Conservation (phyloP, 2,329 filamentous ascomycete species). For the Penicillium sp. region DNA sequence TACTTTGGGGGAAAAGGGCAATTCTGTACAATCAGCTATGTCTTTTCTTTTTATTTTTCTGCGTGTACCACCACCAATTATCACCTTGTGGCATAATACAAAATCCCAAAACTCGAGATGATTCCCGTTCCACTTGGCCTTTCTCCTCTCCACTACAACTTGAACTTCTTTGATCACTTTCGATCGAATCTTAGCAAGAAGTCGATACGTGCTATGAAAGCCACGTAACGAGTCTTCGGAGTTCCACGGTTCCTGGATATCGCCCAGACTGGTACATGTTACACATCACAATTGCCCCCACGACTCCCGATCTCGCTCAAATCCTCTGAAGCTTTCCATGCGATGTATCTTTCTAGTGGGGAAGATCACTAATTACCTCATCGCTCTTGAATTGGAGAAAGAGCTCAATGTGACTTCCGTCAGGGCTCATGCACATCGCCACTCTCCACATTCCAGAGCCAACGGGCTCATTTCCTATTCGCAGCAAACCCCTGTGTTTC, state of each 20-base stretch:
- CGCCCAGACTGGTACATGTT: conserved; percentile 12
- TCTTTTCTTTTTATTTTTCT: conserved; percentile 19
- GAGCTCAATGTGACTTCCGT: background rate
- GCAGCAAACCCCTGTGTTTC: conserved; percentile 5
- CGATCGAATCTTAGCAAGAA: no score
- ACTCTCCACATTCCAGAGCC: conserved; percentile 13
- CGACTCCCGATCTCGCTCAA: background rate
- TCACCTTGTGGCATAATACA: conserved; percentile 18
- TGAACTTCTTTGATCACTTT: background rate
- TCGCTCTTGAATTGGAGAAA: background rate
- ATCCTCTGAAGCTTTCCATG: conserved; percentile 17
- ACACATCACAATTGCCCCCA: conserved; percentile 21
- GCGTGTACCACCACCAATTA: conserved; percentile 20
- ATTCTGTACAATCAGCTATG: conserved; percentile 23
- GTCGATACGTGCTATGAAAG: background rate
- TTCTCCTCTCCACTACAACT: background rate
- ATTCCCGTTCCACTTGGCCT: background rate
- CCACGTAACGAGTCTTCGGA: background rate
- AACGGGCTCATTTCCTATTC: conserved; percentile 9
- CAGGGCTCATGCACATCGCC: background rate
- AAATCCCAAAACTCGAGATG: conserved; percentile 10
- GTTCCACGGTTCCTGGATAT: conserved; percentile 12
- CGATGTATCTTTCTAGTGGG: conserved; percentile 19
- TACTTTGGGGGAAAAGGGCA: conserved; percentile 11
- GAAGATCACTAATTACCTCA: background rate